Conservation (phyloP, 2,329 filamentous ascomycete genomes). For the Ophiocordyceps camponoti-floridani region DNA sequence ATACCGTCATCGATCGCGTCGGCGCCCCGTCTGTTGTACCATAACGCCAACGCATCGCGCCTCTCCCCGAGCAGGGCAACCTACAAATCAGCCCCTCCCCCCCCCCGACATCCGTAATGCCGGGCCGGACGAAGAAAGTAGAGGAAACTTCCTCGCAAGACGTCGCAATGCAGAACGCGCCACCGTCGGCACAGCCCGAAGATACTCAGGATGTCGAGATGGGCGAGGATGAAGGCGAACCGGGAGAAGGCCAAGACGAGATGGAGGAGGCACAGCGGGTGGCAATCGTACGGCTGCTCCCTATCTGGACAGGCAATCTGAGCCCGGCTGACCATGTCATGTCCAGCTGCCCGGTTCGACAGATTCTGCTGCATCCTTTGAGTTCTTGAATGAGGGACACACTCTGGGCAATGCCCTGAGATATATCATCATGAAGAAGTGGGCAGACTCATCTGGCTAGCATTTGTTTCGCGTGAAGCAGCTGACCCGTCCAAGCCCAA, state of each 20-base stretch:
- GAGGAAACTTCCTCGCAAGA: slow-evolving; percentile 15
- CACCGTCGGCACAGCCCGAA: slow-evolving; percentile 18
- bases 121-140: slow-evolving; percentile 19
- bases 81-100: neutral
- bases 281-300: slow-evolving; percentile 33
- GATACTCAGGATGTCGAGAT: slow-evolving; percentile 16
- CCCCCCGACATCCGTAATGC: slow-evolving; percentile 13
- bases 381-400: slow-evolving; percentile 86
- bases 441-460: slow-evolving; percentile 14
- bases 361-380: slow-evolving; percentile 83
- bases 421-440: slow-evolving; percentile 99
- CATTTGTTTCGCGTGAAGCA: neutral
- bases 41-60: too few relatives aligned
- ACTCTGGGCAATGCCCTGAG: slow-evolving; percentile 87
- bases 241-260: slow-evolving; percentile 22
- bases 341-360: slow-evolving; percentile 66
- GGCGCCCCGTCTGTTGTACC: too few relatives aligned
- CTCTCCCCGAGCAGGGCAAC: too few relatives aligned
- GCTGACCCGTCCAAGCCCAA: slow-evolving; percentile 42
- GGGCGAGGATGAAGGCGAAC: slow-evolving; percentile 12
- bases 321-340: neutral
- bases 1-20: too few relatives aligned
- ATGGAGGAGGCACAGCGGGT: slow-evolving; percentile 37
- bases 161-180: slow-evolving; percentile 26
- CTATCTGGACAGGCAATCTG: neutral